Percentiles rank a stretch among this genome's conserved stretches.
Evolutionary conservation across 2,329 filamentous ascomycete genomes (phyloP).

Genomic region (Magnaporthiopsis incrustans): DNA sequence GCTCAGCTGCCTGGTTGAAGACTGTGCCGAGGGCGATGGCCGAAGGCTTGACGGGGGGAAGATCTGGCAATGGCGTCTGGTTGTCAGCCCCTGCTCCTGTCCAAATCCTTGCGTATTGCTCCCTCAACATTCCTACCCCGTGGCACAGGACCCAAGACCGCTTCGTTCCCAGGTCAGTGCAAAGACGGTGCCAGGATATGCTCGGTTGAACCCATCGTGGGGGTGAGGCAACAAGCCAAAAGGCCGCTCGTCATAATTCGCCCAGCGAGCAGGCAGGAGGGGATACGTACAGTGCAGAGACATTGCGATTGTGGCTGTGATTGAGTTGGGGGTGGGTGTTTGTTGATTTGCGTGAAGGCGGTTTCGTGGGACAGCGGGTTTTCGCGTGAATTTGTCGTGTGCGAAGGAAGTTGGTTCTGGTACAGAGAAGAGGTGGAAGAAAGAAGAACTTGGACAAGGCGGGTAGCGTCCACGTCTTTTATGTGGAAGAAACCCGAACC

Average conservation of each 20-base stretch:
- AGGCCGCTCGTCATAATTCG: no score
- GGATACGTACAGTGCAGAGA: constrained; percentile 48
- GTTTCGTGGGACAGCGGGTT: background rate
- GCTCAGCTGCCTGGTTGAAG: constrained; percentile 90
- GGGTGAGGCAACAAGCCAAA: background rate
- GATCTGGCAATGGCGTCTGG: constrained; percentile 30
- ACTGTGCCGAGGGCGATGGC: constrained; percentile 92
- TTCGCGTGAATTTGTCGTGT: background rate
- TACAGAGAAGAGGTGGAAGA: background rate
- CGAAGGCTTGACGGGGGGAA: constrained; percentile 84
- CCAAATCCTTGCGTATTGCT: no score
- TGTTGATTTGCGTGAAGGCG: background rate
- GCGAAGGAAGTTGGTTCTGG: background rate
- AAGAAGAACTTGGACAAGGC: background rate
- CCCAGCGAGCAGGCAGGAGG: background rate
- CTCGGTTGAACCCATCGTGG: background rate
- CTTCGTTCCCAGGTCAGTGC: background rate
- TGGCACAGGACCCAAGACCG: background rate
- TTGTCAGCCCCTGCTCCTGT: background rate
- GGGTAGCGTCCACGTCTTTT: background rate
- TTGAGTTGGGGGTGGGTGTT: no score
- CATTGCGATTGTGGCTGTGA: constrained; percentile 32
- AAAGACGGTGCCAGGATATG: background rate
- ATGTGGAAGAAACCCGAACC: background rate
- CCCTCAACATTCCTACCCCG: no score